Evolutionary conservation across 192 early-diverging fungal genomes (phyloP), one percentile per base, ranked within the genome.

Genomic region (Coemansia sp.): DNA sequence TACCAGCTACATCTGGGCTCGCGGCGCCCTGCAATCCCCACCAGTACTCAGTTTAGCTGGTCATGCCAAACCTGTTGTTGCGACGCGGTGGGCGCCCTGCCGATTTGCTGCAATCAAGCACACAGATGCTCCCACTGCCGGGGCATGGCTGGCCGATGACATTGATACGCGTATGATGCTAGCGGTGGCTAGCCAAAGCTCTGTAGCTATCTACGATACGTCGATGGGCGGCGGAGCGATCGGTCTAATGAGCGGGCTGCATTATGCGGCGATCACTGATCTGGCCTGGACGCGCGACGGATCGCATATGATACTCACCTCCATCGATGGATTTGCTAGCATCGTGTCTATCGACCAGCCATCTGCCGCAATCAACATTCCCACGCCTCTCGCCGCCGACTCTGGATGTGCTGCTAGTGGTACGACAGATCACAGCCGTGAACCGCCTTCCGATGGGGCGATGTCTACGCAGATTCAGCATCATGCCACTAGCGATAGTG

Each of bases 191-290:
- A 90, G 87, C n/a, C 92, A 92, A 69, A 92, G 94, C 69, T 75
- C 90, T 2, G 83, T 96, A 15, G 84, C 89, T 19, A 84, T 98
- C 4, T 97, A 97, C 77, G 95, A 97, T 85, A 95, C 96, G 62
- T 86, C 92, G 64, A 85, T 88, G 62, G 51, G 48, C 0, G 68
- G 37, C 5, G 75, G 80, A 15, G 91, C 96, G 1, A 83, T 95
- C 5, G 93, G 88, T 15, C 75, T 90, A 32, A 69, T 95, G 58
- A 79, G 87, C 17, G 91, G 93, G 31, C 80, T 97, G 63, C 96
- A 98, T 74, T 96, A 92, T 76, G 90, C 94, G 15, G 89, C 93
- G 2, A 82, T 97, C 41, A 94, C 95, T 9, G 96, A 98, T 76
- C 66, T 96, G 50, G 79, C 94, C 19, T 97, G 95, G 96, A 89